Base-by-base conservation (phyloP, 2,329 filamentous ascomycete genomes). In the Pseudogymnoascus sp. region DNA sequence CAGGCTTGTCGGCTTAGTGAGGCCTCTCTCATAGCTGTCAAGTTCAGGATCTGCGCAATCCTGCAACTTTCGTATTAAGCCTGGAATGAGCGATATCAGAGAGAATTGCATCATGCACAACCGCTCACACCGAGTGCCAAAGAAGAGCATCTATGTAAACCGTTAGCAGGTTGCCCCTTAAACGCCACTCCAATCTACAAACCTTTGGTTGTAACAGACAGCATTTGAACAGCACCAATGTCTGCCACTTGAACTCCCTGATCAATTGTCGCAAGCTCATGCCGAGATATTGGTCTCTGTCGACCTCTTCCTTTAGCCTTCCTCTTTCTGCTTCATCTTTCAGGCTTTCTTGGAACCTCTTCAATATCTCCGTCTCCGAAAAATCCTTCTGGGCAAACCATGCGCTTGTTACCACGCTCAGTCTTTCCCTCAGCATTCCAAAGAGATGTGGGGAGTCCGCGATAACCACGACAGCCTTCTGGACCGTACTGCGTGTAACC, bases 21-120 rank as follows among this genome's bases (percentile, higher is more conserved):
- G 79, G 28, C 81, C 88, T 73, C 88, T 85, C 70, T 93, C 90
- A 74, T 95, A 93, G 64, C 77, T 87, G 75, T 97, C 89, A 74
- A 97, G 84, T 50, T 93, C 89, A n/a, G 95, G 95, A 72, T 96
- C 92, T 60, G 95, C 93, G 71, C 91, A 96, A 77, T 99, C 95
- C 76, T 96, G 88, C n/a, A 99, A 83, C 70, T 89, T 91, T 71
- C 91, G 87, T 71, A 97, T 87, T 64, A 99, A 84, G 65, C 93
- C 92, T 56, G 95, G 95, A 78, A 99, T 96, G 71, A 99, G 81
- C 62, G 93, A 97, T 69, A 99, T 89, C 53, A 99, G 84, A 46
- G 93, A 95, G 78, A 97, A 99, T 75, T 99, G 95, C 77, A 96
- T 93, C 90, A 97, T 96, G 83, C 95, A 99, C 69, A 99, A 79